Evolutionary conservation across 805 yeast genomes (phyloP).

Genomic region (Candida pseudofarinosa): DNA sequence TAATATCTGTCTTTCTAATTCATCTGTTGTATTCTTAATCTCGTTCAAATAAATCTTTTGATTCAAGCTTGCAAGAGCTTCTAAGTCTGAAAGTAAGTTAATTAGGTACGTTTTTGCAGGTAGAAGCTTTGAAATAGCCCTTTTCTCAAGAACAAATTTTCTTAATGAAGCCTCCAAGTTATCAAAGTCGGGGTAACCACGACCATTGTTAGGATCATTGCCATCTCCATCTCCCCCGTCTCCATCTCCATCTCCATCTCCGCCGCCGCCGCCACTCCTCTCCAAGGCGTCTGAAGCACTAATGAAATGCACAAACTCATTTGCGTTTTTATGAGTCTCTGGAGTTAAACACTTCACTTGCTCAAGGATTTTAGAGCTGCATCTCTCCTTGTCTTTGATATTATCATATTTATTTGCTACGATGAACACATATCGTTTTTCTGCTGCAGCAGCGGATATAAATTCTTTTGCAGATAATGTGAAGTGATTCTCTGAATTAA

Average conservation of each 20-base stretch:
- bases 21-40: conserved; percentile 40
- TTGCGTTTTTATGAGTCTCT: conserved; percentile 81
- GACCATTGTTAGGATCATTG: conserved; percentile 25
- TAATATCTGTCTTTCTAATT: conserved; percentile 49
- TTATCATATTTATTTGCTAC: conserved; percentile 91
- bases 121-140: conserved; percentile 80
- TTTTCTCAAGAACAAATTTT: conserved; percentile 80
- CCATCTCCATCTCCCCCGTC: conserved; percentile 29
- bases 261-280: conserved; percentile 31
- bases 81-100: conserved; percentile 66
- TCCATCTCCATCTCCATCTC: conserved; percentile 26
- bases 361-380: conserved; percentile 70
- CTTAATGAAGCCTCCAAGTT: conserved; percentile 80
- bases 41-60: conserved; percentile 50
- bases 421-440: conserved; percentile 86
- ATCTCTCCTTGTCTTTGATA: conserved; percentile 74
- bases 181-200: conserved; percentile 65
- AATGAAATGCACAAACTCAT: conserved; percentile 92
- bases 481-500: conserved; percentile 92
- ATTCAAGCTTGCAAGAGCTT: conserved; percentile 58
- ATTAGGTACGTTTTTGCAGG: conserved; percentile 88
- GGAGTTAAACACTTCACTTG: conserved; percentile 87
- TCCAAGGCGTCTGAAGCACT: conserved; percentile 53
- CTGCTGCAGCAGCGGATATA: conserved; percentile 83
- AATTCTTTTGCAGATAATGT: conserved; percentile 93